These are phyloP conservation scores for Miscanthus lutarioriparius DNA, from an alignment of 176 grass and related monocot genomes.

Conservation along the genomic window DNA sequence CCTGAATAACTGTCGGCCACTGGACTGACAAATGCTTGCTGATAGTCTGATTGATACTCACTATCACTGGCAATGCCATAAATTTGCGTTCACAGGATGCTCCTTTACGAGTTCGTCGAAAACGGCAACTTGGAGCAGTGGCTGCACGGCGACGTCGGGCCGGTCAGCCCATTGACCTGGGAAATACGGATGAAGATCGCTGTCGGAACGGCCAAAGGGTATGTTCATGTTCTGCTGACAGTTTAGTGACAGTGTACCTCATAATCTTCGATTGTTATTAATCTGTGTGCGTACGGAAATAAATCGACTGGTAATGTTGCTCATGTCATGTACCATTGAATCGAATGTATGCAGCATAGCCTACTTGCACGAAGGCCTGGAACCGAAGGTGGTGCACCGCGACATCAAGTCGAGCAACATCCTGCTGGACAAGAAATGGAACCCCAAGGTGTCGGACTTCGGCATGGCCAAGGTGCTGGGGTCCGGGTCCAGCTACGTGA, in stretches of 20 bases:
- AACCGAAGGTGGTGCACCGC: conserved; percentile 94
- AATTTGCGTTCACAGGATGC: conserved; percentile 58
- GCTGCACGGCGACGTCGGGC: conserved; percentile 76
- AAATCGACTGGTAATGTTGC: background rate
- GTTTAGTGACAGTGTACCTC: background rate
- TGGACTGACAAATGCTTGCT: background rate
- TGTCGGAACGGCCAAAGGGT: conserved; percentile 96
- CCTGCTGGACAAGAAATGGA: conserved; percentile 92
- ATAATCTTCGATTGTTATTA: background rate
- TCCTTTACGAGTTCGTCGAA: conserved; percentile 97
- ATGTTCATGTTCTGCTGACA: conserved; percentile 5
- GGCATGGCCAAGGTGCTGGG: conserved; percentile 96
- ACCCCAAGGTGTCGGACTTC: conserved; percentile 96
- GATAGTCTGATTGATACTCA: background rate
- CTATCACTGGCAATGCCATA: background rate
- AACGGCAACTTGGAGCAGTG: conserved; percentile 97
- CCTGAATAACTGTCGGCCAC: conserved; percentile 20
- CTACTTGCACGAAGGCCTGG: conserved; percentile 94
- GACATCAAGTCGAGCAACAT: conserved; percentile 99
- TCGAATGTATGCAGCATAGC: conserved; percentile 56
- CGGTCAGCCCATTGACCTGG: conserved; percentile 70
- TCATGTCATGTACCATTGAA: background rate
- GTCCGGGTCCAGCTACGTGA: conserved; percentile 88
- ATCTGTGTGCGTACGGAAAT: background rate
- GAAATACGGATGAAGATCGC: conserved; percentile 84